Evolutionary conservation across 2,329 filamentous ascomycete species (phyloP).

Genomic region (Botrytis porri): DNA sequence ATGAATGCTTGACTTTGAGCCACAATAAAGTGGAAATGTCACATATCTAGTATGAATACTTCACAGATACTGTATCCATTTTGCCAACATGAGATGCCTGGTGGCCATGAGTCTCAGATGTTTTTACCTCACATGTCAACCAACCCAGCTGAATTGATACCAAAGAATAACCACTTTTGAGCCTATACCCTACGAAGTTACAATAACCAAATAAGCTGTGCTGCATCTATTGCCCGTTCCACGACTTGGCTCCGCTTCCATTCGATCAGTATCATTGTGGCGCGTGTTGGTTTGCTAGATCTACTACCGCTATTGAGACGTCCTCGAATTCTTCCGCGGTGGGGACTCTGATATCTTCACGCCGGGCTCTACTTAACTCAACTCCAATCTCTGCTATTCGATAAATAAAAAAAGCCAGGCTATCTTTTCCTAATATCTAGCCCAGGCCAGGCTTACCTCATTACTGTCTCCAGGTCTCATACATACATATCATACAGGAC

Average conservation of each 20-base stretch:
- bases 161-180: neutral
- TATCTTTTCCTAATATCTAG: constrained; percentile 5
- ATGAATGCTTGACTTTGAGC: constrained; percentile 7
- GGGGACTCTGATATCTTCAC: constrained; percentile 14
- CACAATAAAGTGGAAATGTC: constrained; percentile 14
- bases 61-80: neutral
- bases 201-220: neutral
- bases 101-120: constrained; percentile 13
- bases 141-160: constrained; percentile 14
- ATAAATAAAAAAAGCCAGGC: neutral
- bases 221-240: constrained; percentile 15
- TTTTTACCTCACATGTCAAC: neutral
- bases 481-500: constrained; percentile 16
- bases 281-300: constrained; percentile 9
- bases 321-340: neutral
- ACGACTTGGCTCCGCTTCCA: constrained; percentile 19
- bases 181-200: neutral
- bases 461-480: constrained; percentile 12
- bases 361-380: constrained; percentile 13
- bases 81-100: constrained; percentile 7
- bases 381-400: neutral
- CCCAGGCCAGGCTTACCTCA: constrained; percentile 16
- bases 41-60: neutral
- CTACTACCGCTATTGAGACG: constrained; percentile 7
- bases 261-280: constrained; percentile 14